Base-by-base conservation (phyloP, 2,329 filamentous ascomycete genomes). In the Botryosphaeria dothidea region DNA sequence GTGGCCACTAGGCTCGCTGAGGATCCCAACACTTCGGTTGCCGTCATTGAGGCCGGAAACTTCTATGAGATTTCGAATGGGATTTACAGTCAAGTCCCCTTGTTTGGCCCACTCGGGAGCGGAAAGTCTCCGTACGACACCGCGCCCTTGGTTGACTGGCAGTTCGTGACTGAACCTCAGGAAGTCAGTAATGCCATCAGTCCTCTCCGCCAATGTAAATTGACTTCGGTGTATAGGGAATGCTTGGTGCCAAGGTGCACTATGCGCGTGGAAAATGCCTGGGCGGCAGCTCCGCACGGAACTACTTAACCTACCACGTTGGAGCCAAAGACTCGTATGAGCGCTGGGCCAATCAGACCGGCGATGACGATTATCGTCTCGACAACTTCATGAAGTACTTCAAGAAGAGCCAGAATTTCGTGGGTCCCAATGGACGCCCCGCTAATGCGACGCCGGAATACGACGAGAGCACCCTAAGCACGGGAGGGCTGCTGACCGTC, bases 341-440 rank as follows among this genome's bases (percentile, higher is more conserved):
- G 45, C 45, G 45, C 23, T 77, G 72, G 75, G 73, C 73, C 0
- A 69, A 76, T 38, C 3, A 66, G 0, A 72, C 77, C 0, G 74
- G 69, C 5, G 76, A 78, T 57, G 65, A 72, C 13, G 71, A 67
- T 43, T 78, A 72, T 61, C 70, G 65, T 0, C 75, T 71, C 25
- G 70, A 73, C 4, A 70, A 67, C 5, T 5, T 77, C 3, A 56
- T 71, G 1, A 73, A 70, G 0, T 77, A 71, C 64, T 77, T 75
- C 66, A 67, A 73, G 31, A 69, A 69, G 38, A 69, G 69, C 11
- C 66, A 69, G 17, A 72, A 69, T 9, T 70, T 78, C 52, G 75
- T 71, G 0, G 65, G 68, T 3, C 75, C 77, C 2, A 66, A 75
- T 15, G 69, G 58, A 11, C 66, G 72, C 25, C 51, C 61, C n/a